phyloP scores from a whole-genome alignment of 371 early-diverging fungal species.

The Apophysomyces variabilis region DNA sequence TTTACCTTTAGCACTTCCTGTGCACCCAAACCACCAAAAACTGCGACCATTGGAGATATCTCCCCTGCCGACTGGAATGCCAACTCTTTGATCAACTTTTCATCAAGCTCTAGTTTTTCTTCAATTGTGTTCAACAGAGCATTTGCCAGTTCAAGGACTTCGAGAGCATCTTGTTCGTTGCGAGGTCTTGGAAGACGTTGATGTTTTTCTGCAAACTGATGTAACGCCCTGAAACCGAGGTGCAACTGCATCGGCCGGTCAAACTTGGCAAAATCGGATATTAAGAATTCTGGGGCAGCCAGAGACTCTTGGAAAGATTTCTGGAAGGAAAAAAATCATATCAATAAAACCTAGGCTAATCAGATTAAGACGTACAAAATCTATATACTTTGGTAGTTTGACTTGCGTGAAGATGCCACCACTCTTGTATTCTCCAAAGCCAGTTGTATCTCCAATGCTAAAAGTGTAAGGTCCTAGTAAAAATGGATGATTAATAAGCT shows the following conservation, averaged over 20 bases:
- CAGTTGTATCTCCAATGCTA: conserved; percentile 88
- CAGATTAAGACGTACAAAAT: conserved; percentile 70
- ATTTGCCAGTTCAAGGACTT: conserved; percentile 63
- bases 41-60: conserved; percentile 96
- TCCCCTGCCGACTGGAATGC: conserved; percentile 90
- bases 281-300: conserved; percentile 82
- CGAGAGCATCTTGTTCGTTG: conserved; percentile 72
- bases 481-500: neutral
- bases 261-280: conserved; percentile 97
- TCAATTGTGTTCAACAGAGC: conserved; percentile 51
- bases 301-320: conserved; percentile 78
- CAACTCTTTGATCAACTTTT: conserved; percentile 86
- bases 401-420: conserved; percentile 96
- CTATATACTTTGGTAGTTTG: conserved; percentile 82
- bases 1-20: conserved; percentile 99
- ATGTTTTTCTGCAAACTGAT: conserved; percentile 70
- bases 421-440: conserved; percentile 71
- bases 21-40: conserved; percentile 98
- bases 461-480: conserved; percentile 90
- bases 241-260: conserved; percentile 94
- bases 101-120: conserved; percentile 80
- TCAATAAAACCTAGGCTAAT: neutral
- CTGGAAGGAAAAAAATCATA: conserved; percentile 33
- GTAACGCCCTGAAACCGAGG: conserved; percentile 92
- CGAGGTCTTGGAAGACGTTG: conserved; percentile 54